Conservation (phyloP, 805 yeast species). For the Candida silvicultrix region DNA sequence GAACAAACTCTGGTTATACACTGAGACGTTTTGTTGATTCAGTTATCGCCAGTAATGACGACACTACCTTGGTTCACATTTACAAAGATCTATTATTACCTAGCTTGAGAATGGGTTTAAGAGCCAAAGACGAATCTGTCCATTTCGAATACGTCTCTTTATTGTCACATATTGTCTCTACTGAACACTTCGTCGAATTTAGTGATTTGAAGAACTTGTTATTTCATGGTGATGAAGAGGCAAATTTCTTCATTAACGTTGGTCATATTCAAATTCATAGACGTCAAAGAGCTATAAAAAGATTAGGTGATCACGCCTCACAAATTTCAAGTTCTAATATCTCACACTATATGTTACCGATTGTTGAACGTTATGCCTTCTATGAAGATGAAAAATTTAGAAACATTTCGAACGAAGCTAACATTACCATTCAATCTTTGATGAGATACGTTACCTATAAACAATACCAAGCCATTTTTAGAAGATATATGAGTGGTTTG, state of each 20-base stretch:
- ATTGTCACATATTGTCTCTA: slow-evolving; percentile 54
- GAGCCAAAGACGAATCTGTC: slow-evolving; percentile 51
- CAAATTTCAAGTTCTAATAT: slow-evolving; percentile 50
- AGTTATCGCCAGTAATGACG: slow-evolving; percentile 16
- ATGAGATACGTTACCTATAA: slow-evolving; percentile 61
- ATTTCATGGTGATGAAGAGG: slow-evolving; percentile 69
- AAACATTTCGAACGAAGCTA: slow-evolving; percentile 60
- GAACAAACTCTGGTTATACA: slow-evolving; percentile 68
- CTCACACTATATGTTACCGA: slow-evolving; percentile 77
- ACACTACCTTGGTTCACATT: slow-evolving; percentile 27
- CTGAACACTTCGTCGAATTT: slow-evolving; percentile 41
- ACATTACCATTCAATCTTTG: slow-evolving; percentile 54
- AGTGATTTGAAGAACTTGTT: slow-evolving; percentile 61
- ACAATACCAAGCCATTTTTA: slow-evolving; percentile 71
- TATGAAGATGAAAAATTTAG: slow-evolving; percentile 52
- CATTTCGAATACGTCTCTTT: slow-evolving; percentile 68
- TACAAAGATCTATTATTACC: slow-evolving; percentile 58
- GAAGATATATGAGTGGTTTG: slow-evolving; percentile 53
- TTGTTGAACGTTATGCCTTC: slow-evolving; percentile 73
- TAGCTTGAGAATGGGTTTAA: slow-evolving; percentile 56
- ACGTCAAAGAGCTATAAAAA: slow-evolving; percentile 76
- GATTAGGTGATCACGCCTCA: slow-evolving; percentile 44
- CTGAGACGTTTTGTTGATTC: slow-evolving; percentile 61
- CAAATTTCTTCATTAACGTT: slow-evolving; percentile 71
- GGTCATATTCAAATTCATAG: slow-evolving; percentile 80